Evolutionary conservation across 768 basidiomycete species (phyloP).

Genomic region (Suillus subaureus): DNA sequence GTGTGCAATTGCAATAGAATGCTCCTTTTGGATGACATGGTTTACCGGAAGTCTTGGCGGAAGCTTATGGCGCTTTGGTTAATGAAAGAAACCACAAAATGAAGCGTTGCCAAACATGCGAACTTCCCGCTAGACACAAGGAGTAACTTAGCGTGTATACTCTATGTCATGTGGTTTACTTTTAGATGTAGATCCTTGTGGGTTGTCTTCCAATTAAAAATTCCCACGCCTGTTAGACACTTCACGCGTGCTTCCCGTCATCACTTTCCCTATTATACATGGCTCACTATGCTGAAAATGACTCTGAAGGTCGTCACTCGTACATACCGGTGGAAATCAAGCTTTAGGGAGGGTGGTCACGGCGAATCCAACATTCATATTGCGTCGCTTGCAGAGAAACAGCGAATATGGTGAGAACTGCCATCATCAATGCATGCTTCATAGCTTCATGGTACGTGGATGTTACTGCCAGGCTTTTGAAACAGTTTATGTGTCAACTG

Average conservation of each 20-base stretch:
- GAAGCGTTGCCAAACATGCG: neutral
- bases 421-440: constrained; percentile 76
- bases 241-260: neutral
- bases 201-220: neutral
- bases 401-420: constrained; percentile 79
- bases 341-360: constrained; percentile 14
- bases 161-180: neutral
- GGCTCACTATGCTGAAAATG: constrained; percentile 16
- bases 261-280: constrained; percentile 17
- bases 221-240: constrained; percentile 13
- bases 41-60: constrained; percentile 11
- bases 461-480: constrained; percentile 11
- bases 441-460: constrained; percentile 80
- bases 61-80: neutral
- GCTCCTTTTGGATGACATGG: constrained; percentile 6
- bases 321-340: constrained; percentile 23
- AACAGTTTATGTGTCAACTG: neutral
- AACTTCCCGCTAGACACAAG: neutral
- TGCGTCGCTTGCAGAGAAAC: constrained; percentile 71
- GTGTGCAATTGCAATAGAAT: neutral
- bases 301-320: constrained; percentile 16
- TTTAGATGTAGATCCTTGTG: neutral
- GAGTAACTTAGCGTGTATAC: constrained; percentile 1
- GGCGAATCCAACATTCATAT: constrained; percentile 42
- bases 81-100: neutral